Percentiles rank a stretch among this genome's conserved stretches.
These are phyloP conservation scores for Trichosporon sp. DNA, from an alignment of 1,284 basidiomycete genomes.

Conservation along the genomic window DNA sequence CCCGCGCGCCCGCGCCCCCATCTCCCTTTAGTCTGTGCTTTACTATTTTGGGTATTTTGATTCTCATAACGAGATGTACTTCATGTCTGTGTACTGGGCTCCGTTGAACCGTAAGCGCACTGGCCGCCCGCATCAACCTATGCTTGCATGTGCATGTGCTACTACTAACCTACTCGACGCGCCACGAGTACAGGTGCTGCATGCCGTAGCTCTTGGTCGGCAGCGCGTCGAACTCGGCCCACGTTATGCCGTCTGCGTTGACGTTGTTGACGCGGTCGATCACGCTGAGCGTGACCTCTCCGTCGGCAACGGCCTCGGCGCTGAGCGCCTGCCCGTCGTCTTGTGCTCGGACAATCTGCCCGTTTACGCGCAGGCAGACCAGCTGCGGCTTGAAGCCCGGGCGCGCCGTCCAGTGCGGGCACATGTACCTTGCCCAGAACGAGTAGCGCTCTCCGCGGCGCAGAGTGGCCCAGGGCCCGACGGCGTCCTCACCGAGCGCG, in stretches of 20 bases:
- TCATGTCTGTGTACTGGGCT: too few species aligned
- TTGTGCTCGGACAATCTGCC: neutral
- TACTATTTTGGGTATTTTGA: too few species aligned
- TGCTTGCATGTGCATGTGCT: too few species aligned
- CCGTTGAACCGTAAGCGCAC: too few species aligned
- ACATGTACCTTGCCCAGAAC: slow-evolving; percentile 9
- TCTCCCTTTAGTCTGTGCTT: too few species aligned
- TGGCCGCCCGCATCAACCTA: too few species aligned
- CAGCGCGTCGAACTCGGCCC: neutral
- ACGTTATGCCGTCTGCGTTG: neutral
- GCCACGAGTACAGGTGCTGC: neutral
- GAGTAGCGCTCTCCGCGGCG: neutral
- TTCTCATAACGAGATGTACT: too few species aligned
- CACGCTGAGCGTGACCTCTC: slow-evolving; percentile 5
- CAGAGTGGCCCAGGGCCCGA: neutral
- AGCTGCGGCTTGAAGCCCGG: neutral
- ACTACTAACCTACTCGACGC: neutral
- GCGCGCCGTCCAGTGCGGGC: slow-evolving; percentile 9
- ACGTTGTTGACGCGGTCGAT: neutral
- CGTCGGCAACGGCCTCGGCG: neutral
- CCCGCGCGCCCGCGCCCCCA: too few species aligned
- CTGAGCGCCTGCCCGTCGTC: neutral
- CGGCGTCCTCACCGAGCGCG: neutral
- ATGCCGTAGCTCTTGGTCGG: neutral
- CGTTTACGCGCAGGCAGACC: neutral